Percentiles rank a stretch among this genome's conserved stretches.
phyloP scores from a whole-genome alignment of 257 asterid species.

The Anisodus tanguticus region DNA sequence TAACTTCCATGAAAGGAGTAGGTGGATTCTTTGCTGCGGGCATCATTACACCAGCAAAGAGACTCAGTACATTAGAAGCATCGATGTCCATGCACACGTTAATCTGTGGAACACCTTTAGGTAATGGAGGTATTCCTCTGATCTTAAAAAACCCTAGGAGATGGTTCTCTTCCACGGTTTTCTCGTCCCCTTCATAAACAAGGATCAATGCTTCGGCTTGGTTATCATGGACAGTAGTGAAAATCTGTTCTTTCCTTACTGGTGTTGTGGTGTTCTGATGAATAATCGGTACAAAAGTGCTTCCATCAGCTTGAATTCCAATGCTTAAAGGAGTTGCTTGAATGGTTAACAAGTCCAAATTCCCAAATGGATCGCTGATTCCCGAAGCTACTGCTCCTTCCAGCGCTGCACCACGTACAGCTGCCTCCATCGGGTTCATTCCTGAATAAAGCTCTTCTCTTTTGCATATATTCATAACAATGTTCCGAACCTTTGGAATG shows the following conservation, averaged over 20 bases:
- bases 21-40: conserved; percentile 48
- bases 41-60: conserved; percentile 61
- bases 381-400: conserved; percentile 91
- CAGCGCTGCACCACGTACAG: conserved; percentile 84
- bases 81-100: conserved; percentile 75
- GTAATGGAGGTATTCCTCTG: conserved; percentile 70
- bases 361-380: conserved; percentile 71
- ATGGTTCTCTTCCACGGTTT: conserved; percentile 56
- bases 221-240: conserved; percentile 72
- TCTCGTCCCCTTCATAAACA: conserved; percentile 71
- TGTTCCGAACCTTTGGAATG: conserved; percentile 56
- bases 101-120: conserved; percentile 79
- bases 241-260: conserved; percentile 57
- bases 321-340: conserved; percentile 75
- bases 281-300: conserved; percentile 60
- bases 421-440: conserved; percentile 77
- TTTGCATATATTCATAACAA: conserved; percentile 45
- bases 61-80: conserved; percentile 64
- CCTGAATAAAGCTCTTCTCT: conserved; percentile 49
- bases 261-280: conserved; percentile 66
- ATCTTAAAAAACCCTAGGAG: conserved; percentile 77
- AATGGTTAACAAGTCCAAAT: conserved; percentile 70
- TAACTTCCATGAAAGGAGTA: conserved; percentile 72
- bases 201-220: conserved; percentile 75
- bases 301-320: conserved; percentile 69